Percentiles rank a stretch among this genome's conserved stretches.
Conservation (phyloP, 345 rosid species). For the Diplotaxis tenuifolia region DNA sequence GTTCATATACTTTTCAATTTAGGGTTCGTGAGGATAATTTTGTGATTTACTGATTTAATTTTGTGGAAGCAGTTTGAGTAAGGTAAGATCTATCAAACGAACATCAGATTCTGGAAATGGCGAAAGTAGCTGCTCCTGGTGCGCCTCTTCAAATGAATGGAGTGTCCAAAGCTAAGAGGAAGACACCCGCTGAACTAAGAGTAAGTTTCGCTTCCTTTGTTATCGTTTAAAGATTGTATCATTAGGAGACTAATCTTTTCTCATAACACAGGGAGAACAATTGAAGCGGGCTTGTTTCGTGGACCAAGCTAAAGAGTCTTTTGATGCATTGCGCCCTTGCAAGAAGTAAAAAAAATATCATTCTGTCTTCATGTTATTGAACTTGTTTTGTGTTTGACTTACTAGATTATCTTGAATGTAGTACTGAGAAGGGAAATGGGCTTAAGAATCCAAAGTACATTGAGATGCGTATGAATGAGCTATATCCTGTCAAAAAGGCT, state of each 20-base stretch:
- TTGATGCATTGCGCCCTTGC: conserved; percentile 41
- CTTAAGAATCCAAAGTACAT: conserved; percentile 59
- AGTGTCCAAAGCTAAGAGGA: conserved; percentile 53
- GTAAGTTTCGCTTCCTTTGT: conserved; percentile 38
- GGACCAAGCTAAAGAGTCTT: conserved; percentile 59
- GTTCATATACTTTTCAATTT: no score
- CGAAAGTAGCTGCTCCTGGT: conserved; percentile 63
- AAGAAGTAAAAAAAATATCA: conserved; percentile 40
- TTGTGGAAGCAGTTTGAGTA: conserved; percentile 9
- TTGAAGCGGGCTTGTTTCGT: conserved; percentile 46
- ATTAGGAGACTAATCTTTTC: background rate
- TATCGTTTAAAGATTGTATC: background rate
- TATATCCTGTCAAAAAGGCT: conserved; percentile 75
- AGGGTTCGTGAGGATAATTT: no score
- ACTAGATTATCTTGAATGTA: conserved; percentile 22
- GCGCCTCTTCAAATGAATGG: conserved; percentile 50
- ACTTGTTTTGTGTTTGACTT: background rate
- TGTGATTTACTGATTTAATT: background rate
- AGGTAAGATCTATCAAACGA: conserved; percentile 25
- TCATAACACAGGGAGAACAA: conserved; percentile 60
- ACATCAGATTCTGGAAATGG: conserved; percentile 41
- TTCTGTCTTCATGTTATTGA: background rate
- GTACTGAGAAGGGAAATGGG: conserved; percentile 42
- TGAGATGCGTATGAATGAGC: conserved; percentile 68
- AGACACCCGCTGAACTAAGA: conserved; percentile 87